Conservation (phyloP, 164 flowering plant species). For the Paratinospora sagittata region DNA sequence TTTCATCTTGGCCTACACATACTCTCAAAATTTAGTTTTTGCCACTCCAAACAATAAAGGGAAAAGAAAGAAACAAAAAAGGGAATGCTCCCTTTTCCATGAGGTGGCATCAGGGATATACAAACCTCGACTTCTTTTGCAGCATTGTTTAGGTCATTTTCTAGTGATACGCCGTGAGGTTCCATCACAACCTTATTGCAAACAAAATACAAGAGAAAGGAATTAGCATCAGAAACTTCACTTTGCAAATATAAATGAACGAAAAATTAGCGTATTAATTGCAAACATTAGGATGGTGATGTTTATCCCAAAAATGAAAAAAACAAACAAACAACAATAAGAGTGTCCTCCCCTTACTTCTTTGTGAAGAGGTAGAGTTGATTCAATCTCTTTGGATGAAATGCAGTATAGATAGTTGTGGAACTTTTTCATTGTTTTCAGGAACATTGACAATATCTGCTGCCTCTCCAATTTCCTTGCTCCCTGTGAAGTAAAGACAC, state of each 20-base stretch:
- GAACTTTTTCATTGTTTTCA: slow-evolving; percentile 72
- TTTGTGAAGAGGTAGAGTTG: slow-evolving; percentile 52
- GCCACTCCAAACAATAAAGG: too few relatives aligned
- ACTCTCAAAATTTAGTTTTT: too few relatives aligned
- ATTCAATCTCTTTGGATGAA: slow-evolving; percentile 55
- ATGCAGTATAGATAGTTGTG: slow-evolving; percentile 44
- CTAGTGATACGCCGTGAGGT: too few relatives aligned
- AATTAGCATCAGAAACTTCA: background rate
- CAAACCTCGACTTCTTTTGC: too few relatives aligned
- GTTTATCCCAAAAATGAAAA: background rate
- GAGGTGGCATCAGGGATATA: too few relatives aligned
- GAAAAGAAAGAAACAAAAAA: too few relatives aligned
- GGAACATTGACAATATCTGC: slow-evolving; percentile 55
- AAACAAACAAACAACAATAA: background rate
- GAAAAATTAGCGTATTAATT: background rate
- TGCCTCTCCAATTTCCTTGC: slow-evolving; percentile 67
- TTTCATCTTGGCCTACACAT: too few relatives aligned
- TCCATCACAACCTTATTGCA: too few relatives aligned
- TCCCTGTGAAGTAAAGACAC: slow-evolving; percentile 36
- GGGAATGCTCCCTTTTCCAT: too few relatives aligned
- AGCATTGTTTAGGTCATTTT: too few relatives aligned
- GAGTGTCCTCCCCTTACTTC: slow-evolving; percentile 43
- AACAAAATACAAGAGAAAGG: background rate
- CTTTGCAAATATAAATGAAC: background rate
- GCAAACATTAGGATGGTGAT: background rate